Base-by-base conservation (phyloP, 139 green algal genomes). In the Trebouxia sp. region DNA sequence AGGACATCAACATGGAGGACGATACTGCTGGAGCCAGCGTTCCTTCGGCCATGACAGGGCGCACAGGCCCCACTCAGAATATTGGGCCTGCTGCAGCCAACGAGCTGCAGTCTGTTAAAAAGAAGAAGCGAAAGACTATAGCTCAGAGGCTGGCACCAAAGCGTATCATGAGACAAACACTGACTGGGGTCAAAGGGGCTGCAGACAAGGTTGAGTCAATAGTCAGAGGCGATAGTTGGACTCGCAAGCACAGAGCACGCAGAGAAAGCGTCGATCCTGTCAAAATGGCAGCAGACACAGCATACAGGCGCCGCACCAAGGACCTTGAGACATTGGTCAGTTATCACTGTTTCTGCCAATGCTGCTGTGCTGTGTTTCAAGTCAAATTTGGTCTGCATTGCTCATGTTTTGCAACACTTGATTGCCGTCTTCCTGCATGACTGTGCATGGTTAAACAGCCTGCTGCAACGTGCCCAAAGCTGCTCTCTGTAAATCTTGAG, bases 231-330 rank as follows among this genome's bases (percentile, higher is more conserved):
- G 69, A 77, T 35, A 53, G 69, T 41, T 53, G 38, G 69, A 55
- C 39, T 38, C 42, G 43, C 10, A 55, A 53, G 69, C 69, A 35
- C 41, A 56, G 69, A 51, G 26, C 43, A 22, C 38, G 69, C 37
- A 56, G 69, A 14, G 42, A 48, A 20, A 77, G 69, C 42, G 69
- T 77, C 22, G 69, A 77, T 37, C 69, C 69, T 38, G 43, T 77
- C 41, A 77, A 56, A 26, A 77, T 77, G 69, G 69, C 69, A 53
- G 69, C 69, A 45, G 69, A 53, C 9, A 39, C 5, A 41, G 69
- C 69, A 39, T 77, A 51, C 69, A 77, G 69, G 7, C 69, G 69
- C 26, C 69, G 69, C 8, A 77, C 69, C n/a, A 77, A 77, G 39
- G 69, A 77, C 15, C 69, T 77, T 35, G 69, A 77, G 39, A 53